Evolutionary conservation across 495 filamentous ascomycete species (phyloP), one percentile per base, ranked within the genome.

Genomic region (Penicillium bovifimosum): DNA sequence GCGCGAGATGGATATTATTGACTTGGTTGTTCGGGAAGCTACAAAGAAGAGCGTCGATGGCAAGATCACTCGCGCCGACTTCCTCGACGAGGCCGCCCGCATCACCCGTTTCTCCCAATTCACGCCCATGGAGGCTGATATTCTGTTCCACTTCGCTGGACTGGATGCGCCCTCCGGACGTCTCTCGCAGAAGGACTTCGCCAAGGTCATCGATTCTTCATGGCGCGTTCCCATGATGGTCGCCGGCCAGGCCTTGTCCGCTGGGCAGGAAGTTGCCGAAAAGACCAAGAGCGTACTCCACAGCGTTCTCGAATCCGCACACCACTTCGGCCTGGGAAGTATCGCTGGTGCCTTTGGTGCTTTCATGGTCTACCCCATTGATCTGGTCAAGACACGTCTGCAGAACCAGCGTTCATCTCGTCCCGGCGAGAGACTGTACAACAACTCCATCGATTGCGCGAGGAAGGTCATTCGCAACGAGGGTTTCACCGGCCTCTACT

Each of bases 281-380:
- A 81, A 77, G 56, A 74, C 80, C 20, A 75, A 75, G 55, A 68
- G 71, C 7, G 59, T 89, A 47, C 50, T 96, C 11, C 69, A 85
- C 46, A 73, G 77, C 49, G 68, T 86, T 16, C 65, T 88, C 7
- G 88, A 93, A 62, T 95, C 90, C 2, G 87, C 77, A 3, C 92
- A 95, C 63, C 90, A 91, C 68, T 98, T 98, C 60, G 81, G 76
- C 1, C 80, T 98, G 2, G 93, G 93, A 33, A 88, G 86, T 69
- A 59, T 93, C 55, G 93, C 95, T 9, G 93, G 93, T 66, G 93
- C 93, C 17, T 98, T 97, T 61, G 93, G 93, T 62, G 93, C 93
- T 11, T 96, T 97, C 68, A 95, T 97, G 85, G 93, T 98, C 35
- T 98, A 98, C 68, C 93, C 93, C 24, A 97, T 98, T 67, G 93